Percentiles rank a stretch among this genome's conserved stretches.
These are phyloP conservation scores for Apiospora malaysiana DNA, from an alignment of 2,329 filamentous ascomycete species.

Conservation along the genomic window DNA sequence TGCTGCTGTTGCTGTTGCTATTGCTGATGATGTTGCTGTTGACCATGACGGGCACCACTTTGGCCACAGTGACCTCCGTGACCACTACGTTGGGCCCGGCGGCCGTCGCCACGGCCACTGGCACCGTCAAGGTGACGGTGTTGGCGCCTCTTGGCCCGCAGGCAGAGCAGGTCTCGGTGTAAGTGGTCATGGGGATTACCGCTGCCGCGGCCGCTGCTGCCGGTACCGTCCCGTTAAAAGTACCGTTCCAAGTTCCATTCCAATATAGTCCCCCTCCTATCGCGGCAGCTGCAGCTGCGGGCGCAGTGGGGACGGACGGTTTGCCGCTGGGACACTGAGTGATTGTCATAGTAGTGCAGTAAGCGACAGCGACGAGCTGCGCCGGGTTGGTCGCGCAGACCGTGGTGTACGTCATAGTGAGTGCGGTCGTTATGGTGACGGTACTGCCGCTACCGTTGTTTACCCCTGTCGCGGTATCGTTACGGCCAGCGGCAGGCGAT, in stretches of 20 bases:
- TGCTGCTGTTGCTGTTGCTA: constrained; percentile 17
- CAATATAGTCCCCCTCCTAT: not conserved
- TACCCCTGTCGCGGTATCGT: not conserved
- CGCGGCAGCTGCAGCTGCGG: not conserved
- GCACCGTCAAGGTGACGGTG: constrained; percentile 42
- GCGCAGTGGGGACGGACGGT: not conserved
- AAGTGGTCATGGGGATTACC: constrained; percentile 37
- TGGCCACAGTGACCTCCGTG: constrained; percentile 32
- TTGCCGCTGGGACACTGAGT: constrained; percentile 28
- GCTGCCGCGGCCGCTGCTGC: not conserved
- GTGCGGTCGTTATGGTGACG: constrained; percentile 31
- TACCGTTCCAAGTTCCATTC: not conserved
- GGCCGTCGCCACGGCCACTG: constrained; percentile 30
- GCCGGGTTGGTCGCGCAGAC: constrained; percentile 43
- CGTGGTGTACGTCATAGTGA: constrained; percentile 42
- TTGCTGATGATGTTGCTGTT: not conserved
- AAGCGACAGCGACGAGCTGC: constrained; percentile 39
- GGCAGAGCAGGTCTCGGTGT: constrained; percentile 36
- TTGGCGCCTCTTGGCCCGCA: constrained; percentile 41
- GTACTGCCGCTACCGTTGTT: not conserved
- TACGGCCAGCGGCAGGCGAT: constrained; percentile 30
- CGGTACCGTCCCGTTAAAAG: not conserved
- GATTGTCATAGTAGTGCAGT: constrained; percentile 40
- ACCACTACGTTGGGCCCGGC: constrained; percentile 25
- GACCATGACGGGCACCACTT: constrained; percentile 31